Percentiles rank a stretch among this genome's conserved stretches.
phyloP scores from a whole-genome alignment of 805 yeast genomes.

The Torulaspora gathmanii region DNA sequence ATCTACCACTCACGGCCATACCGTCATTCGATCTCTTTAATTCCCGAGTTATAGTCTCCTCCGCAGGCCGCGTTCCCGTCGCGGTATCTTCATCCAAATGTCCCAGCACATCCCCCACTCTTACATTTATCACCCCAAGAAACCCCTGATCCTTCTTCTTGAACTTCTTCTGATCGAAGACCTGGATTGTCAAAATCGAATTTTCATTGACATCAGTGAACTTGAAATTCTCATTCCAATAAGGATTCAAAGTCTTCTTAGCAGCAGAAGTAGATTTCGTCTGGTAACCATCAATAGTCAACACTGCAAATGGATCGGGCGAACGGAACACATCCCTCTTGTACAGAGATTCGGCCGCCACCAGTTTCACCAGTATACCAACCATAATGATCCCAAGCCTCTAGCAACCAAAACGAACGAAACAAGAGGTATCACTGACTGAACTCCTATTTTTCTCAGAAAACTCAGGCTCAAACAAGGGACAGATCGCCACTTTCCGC shows the following conservation, averaged over 20 bases:
- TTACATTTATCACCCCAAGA: conserved; percentile 88
- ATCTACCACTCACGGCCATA: conserved; percentile 87
- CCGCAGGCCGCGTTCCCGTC: conserved; percentile 34
- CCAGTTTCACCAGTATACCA: conserved; percentile 61
- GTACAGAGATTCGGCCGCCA: conserved; percentile 93
- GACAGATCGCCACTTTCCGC: background rate
- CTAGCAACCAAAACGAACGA: background rate
- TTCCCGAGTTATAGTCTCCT: conserved; percentile 89
- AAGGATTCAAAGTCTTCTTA: conserved; percentile 90
- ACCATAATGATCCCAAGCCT: conserved; percentile 17
- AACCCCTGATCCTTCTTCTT: conserved; percentile 98
- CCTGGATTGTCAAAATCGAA: conserved; percentile 85
- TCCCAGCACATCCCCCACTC: conserved; percentile 71
- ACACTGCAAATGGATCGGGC: conserved; percentile 97
- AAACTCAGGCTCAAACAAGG: background rate
- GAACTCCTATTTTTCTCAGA: background rate
- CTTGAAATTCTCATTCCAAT: conserved; percentile 91
- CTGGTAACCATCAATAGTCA: conserved; percentile 96
- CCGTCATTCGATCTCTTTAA: conserved; percentile 88
- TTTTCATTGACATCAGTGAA: conserved; percentile 71
- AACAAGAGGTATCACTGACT: background rate
- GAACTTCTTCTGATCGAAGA: conserved; percentile 95
- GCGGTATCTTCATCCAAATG: conserved; percentile 53
- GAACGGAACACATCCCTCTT: conserved; percentile 92
- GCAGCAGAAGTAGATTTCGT: conserved; percentile 93